Percentiles rank a stretch among this genome's conserved stretches.
phyloP scores from a whole-genome alignment of 768 basidiomycete genomes.

The Podaxis rugospora region DNA sequence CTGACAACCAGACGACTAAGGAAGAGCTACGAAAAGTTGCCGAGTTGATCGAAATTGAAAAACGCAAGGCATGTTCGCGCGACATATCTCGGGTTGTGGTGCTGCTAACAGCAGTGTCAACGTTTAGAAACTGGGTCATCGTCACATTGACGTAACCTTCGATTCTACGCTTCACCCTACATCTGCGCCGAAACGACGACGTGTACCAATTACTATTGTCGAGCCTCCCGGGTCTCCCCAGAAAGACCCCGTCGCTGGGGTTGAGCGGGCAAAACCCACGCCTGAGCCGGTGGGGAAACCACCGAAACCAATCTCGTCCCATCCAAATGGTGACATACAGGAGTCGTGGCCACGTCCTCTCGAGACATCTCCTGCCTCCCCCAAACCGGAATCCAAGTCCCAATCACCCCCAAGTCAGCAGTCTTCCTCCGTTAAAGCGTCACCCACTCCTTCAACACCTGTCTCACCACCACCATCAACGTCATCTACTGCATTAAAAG shows the following conservation, averaged over 20 bases:
- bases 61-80: slow-evolving; percentile 26
- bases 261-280: not conserved
- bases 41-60: slow-evolving; percentile 31
- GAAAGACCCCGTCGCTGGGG: not conserved
- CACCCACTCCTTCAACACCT: slow-evolving; percentile 8
- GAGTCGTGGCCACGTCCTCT: slow-evolving; percentile 24
- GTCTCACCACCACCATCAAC: not conserved
- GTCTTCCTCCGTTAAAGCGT: not conserved
- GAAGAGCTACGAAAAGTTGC: slow-evolving; percentile 56
- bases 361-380: slow-evolving; percentile 13
- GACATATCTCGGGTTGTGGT: not conserved
- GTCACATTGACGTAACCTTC: slow-evolving; percentile 16
- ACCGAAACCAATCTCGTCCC: not conserved
- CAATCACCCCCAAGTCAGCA: not conserved
- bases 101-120: not conserved
- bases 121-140: slow-evolving; percentile 22
- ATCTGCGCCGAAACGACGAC: slow-evolving; percentile 38
- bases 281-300: not conserved
- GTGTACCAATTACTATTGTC: slow-evolving; percentile 61
- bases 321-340: slow-evolving; percentile 13
- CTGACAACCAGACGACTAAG: slow-evolving; percentile 57
- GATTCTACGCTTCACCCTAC: slow-evolving; percentile 13
- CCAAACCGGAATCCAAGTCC: not conserved
- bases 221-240: slow-evolving; percentile 25
- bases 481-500: slow-evolving; percentile 15